Base-by-base conservation (phyloP, 1,139 yeast genomes). In the Candida tetrigidarum region DNA sequence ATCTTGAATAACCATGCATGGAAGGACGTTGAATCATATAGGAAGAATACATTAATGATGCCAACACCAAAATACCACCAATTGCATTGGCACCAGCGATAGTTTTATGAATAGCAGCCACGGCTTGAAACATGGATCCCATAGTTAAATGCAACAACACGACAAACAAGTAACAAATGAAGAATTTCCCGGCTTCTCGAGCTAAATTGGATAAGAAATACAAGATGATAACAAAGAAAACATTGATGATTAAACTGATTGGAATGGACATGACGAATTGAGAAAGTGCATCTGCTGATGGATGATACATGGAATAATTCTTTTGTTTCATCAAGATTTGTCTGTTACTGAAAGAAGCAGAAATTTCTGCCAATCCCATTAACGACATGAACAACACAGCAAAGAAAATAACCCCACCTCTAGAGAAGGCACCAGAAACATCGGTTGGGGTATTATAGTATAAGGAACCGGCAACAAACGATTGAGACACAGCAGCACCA, bases 1-100 rank as follows among this genome's bases (percentile, higher is more conserved):
- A 82, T 57, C 78, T 75, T 55, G 81, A 80, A 85, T 86, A 81
- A 29, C 83, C 83, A 51, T 74, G 84, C 85, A 82, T 81, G 0
- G 76, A 67, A 6, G 81, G 81, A 39, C 76, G 62, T 54, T 80
- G 86, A 50, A 81, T 72, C 71, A 76, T 74, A 63, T 74, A 81
- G 25, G 83, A 78, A 16, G 83, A 71, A 54, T 80, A 81, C 58
- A 78, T 64, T 46, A 79, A 67, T 37, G 76, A 53, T 1, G 77
- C 75, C 58, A 80, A 60, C 54, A 80, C 63, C 28, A 74, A 48
- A 5, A 79, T 54, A 57, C 84, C 83, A 15, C 81, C 71, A 44
- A 80, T 58, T 0, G 83, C 72, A 58, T 76, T 77, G 0, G 86
- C 83, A 48, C 69, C 76, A 8, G 82, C 63, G 39, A 78, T 62